Base-by-base conservation (phyloP, 2,329 filamentous ascomycete species). In the Alternaria atra region DNA sequence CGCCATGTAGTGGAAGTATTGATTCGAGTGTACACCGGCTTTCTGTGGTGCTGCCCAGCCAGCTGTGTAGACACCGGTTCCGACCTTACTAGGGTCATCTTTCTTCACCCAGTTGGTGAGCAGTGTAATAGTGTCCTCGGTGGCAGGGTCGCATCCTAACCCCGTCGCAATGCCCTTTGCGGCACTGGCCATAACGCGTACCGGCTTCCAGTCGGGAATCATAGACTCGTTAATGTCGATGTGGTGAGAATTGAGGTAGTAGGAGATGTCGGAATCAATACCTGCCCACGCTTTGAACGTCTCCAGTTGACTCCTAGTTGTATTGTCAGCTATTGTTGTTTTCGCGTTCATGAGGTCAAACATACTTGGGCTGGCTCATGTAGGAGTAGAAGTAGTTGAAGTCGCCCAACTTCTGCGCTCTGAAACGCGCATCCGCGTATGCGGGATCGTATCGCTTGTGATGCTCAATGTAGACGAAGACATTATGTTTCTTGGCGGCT, bases 371-470 rank as follows among this genome's bases (percentile, higher is more conserved):
- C 84, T 97, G 93, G 51, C 89, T 92, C 93, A 97, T 97, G 86
- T 97, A 97, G 71, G 88, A 91, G 86, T 97, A 97, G 79, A 97
- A 97, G 85, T 97, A 97, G 84, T 97, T 97, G 88, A 97, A 97
- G 81, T 97, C 93, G 66, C 94, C 94, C 7, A 97, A 84, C 54
- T 84, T 88, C 74, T 87, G 82, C 13, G 92, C 92, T 70, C 90
- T 89, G 81, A 90, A 90, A 51, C 90, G 87, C 13, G 94, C 94
- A 78, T 97, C 94, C 13, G 92, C 88, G 82, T 97, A 97, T 23
- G 93, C 93, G 2, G 94, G 94, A 78, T 97, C 94, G 81, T 90
- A 97, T 59, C 94, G 92, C 84, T 97, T 97, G 86, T 97, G 94
- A 82, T 97, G 94, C 85, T 97, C 94, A 72, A 97, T 85, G 82